These are phyloP conservation scores for Tephrocybe sp. DNA, from an alignment of 768 basidiomycete species.

Conservation along the genomic window DNA sequence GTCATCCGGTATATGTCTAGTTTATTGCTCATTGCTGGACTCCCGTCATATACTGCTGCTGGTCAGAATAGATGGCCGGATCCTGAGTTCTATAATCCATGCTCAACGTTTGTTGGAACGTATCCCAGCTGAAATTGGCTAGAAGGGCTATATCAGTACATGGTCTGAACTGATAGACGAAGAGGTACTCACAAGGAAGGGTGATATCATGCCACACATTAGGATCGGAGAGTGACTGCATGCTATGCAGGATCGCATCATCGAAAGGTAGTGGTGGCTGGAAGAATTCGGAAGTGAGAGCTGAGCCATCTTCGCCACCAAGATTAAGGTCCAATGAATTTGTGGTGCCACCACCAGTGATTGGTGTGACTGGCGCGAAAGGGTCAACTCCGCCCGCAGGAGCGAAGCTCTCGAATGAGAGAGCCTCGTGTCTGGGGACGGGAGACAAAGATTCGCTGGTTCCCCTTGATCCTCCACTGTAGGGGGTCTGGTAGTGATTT, in stretches of 20 bases:
- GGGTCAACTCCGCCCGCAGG: slow-evolving; percentile 41
- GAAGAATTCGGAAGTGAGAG: slow-evolving; percentile 42
- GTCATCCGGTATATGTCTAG: neutral
- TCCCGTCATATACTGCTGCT: slow-evolving; percentile 27
- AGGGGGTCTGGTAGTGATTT: slow-evolving; percentile 6
- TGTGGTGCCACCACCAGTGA: slow-evolving; percentile 14
- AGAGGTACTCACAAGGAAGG: slow-evolving; percentile 45
- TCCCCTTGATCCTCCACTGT: slow-evolving; percentile 35
- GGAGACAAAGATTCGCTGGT: slow-evolving; percentile 44
- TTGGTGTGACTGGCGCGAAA: slow-evolving; percentile 33
- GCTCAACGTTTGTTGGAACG: slow-evolving; percentile 39
- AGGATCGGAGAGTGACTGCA: slow-evolving; percentile 56
- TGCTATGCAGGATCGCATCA: slow-evolving; percentile 56
- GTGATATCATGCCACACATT: slow-evolving; percentile 53
- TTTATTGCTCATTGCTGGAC: slow-evolving; percentile 14
- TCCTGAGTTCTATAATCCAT: slow-evolving; percentile 26
- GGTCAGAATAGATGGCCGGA: slow-evolving; percentile 21
- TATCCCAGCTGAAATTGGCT: slow-evolving; percentile 38
- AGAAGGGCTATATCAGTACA: neutral
- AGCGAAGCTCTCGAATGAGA: slow-evolving; percentile 48
- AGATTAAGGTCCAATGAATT: slow-evolving; percentile 16
- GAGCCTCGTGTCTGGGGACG: slow-evolving; percentile 39
- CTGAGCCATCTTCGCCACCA: slow-evolving; percentile 18
- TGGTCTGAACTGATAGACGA: neutral
- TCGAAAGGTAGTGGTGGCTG: slow-evolving; percentile 57